Evolutionary conservation across 768 basidiomycete genomes (phyloP).

Genomic region (Tylopilus intermedius): DNA sequence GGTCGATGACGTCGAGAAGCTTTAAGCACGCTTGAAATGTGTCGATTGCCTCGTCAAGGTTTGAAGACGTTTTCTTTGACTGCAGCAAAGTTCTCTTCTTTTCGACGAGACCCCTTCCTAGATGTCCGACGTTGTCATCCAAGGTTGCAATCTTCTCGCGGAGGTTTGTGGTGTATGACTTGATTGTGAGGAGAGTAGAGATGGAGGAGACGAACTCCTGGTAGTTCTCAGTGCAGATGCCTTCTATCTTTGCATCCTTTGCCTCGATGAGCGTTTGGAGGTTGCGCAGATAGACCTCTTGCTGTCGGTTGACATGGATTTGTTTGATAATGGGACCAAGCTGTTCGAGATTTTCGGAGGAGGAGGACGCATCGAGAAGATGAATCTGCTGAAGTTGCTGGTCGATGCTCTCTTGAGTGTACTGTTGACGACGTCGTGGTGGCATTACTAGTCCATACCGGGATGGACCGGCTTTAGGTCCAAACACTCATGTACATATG

Average conservation of each 20-base stretch:
- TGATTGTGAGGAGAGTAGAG: conserved; percentile 91
- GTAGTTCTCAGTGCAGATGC: conserved; percentile 93
- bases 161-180: conserved; percentile 93
- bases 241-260: conserved; percentile 95
- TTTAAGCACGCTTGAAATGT: conserved; percentile 89
- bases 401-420: conserved; percentile 81
- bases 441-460: conserved; percentile 47
- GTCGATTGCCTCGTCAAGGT: conserved; percentile 96
- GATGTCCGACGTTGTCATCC: conserved; percentile 82
- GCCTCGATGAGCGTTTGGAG: conserved; percentile 85
- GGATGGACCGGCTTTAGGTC: conserved; percentile 20
- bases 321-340: conserved; percentile 93
- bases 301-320: conserved; percentile 81
- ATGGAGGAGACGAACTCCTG: conserved; percentile 97
- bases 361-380: conserved; percentile 79
- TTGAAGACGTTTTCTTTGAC: conserved; percentile 86
- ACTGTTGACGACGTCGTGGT: conserved; percentile 65
- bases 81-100: conserved; percentile 90
- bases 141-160: conserved; percentile 87
- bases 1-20: conserved; percentile 86
- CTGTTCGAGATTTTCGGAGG: conserved; percentile 92
- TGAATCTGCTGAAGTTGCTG: conserved; percentile 90
- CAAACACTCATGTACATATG: conserved; percentile 28
- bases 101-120: conserved; percentile 83
- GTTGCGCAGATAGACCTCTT: conserved; percentile 83